These are phyloP conservation scores for Amniculicola lignicola DNA, from an alignment of 495 filamentous ascomycete genomes.

Conservation along the genomic window DNA sequence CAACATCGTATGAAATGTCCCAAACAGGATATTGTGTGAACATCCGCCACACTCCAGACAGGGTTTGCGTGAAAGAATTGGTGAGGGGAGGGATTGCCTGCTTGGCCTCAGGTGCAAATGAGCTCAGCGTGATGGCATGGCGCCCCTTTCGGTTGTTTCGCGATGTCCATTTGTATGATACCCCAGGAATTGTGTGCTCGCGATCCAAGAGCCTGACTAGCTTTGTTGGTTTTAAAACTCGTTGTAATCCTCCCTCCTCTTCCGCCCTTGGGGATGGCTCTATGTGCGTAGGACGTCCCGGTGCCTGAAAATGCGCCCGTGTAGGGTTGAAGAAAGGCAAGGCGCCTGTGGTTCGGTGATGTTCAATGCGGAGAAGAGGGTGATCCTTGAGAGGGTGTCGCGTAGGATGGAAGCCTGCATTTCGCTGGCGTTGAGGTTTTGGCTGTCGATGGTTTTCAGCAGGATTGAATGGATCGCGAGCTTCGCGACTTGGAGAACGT, in stretches of 20 bases:
- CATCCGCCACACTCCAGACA: conserved; percentile 55
- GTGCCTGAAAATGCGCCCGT: conserved; percentile 37
- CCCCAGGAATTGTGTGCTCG: too few relatives aligned
- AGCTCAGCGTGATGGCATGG: conserved; percentile 54
- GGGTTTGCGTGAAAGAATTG: conserved; percentile 41
- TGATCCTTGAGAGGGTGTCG: conserved; percentile 32
- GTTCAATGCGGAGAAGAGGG: conserved; percentile 28
- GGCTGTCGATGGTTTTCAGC: too few relatives aligned
- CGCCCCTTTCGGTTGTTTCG: conserved; percentile 72
- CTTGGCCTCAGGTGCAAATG: conserved; percentile 31
- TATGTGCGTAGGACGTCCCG: conserved; percentile 2
- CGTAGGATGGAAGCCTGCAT: conserved; percentile 30
- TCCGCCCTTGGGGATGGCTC: background rate
- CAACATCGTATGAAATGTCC: conserved; percentile 69
- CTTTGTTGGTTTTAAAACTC: too few relatives aligned
- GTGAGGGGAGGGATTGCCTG: conserved; percentile 48
- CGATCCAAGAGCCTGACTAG: too few relatives aligned
- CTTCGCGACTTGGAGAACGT: too few relatives aligned
- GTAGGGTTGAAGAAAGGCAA: conserved; percentile 54
- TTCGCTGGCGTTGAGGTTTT: too few relatives aligned
- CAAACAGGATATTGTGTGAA: conserved; percentile 57
- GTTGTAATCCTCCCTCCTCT: too few relatives aligned
- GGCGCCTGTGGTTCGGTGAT: conserved; percentile 40
- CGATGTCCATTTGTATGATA: conserved; percentile 54
- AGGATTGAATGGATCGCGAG: too few relatives aligned